A percentile compares a stretch with the other conserved stretches of the same genome.
These are phyloP conservation scores for Orobanche coerulescens DNA, from an alignment of 257 asterid species.

Conservation along the genomic window DNA sequence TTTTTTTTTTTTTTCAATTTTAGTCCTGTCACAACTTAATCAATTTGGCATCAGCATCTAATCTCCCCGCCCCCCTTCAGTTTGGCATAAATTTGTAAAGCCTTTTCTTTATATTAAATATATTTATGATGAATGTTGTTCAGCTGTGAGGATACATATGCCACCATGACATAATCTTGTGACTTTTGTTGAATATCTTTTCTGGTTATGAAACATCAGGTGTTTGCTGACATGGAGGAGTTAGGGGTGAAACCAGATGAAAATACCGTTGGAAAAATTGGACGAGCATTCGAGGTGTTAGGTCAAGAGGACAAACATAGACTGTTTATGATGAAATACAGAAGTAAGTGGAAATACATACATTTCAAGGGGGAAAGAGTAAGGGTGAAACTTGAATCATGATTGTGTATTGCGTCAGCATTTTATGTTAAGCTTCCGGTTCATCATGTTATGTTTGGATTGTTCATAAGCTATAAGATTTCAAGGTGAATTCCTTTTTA, in stretches of 20 bases:
- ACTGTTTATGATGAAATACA: conserved; percentile 38
- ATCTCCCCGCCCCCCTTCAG: too few species aligned
- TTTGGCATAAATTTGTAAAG: too few species aligned
- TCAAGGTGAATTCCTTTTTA: too few species aligned
- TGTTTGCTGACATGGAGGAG: conserved; percentile 97
- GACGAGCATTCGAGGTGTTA: conserved; percentile 52
- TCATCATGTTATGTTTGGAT: not conserved
- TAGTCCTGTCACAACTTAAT: not conserved
- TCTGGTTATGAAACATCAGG: conserved; percentile 32
- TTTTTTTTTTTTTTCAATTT: not conserved
- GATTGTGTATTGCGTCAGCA: not conserved
- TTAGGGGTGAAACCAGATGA: conserved; percentile 81
- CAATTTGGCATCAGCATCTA: not conserved
- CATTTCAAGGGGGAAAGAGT: conserved; percentile 85
- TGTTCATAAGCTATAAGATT: not conserved
- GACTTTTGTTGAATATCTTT: not conserved
- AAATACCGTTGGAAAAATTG: conserved; percentile 62
- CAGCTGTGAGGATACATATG: too few species aligned
- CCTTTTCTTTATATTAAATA: not conserved
- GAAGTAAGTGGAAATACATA: conserved; percentile 67
- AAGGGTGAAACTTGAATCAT: conserved; percentile 36
- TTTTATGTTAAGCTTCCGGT: not conserved
- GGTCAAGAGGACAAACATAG: conserved; percentile 52
- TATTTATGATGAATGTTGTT: too few species aligned
- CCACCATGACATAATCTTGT: too few species aligned